Conservation (phyloP, 192 early-diverging fungal genomes). For the Umbelopsis sp. region DNA sequence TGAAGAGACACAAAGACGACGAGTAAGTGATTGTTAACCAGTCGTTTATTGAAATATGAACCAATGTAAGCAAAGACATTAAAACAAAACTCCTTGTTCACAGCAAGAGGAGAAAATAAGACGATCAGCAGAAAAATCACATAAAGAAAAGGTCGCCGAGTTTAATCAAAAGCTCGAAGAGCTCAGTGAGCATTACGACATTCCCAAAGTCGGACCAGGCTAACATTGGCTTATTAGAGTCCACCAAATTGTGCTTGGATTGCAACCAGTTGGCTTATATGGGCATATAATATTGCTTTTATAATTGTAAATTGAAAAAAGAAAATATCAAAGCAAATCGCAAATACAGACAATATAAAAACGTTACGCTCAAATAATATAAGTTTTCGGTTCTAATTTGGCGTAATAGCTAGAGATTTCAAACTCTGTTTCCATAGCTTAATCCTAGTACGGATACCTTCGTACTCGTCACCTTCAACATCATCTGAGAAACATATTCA, state of each 20-base stretch:
- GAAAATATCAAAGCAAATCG: background rate
- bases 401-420: background rate
- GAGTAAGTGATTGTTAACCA: conserved; percentile 53
- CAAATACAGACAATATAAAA: conserved; percentile 7
- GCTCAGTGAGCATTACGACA: conserved; percentile 81
- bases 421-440: conserved; percentile 15
- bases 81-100: background rate
- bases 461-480: conserved; percentile 6
- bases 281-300: background rate
- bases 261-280: background rate
- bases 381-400: background rate
- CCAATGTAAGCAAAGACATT: background rate
- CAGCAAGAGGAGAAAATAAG: conserved; percentile 70
- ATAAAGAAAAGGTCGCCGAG: conserved; percentile 78
- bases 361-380: background rate
- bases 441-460: conserved; percentile 1
- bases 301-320: conserved; percentile 9
- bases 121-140: conserved; percentile 67
- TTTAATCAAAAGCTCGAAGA: conserved; percentile 74
- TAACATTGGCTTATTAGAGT: conserved; percentile 44
- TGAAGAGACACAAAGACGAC: conserved; percentile 63
- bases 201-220: conserved; percentile 81
- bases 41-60: background rate
- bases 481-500: background rate
- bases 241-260: background rate